These are phyloP conservation scores for Paulownia fortunei DNA, from an alignment of 257 asterid genomes.

Conservation along the genomic window DNA sequence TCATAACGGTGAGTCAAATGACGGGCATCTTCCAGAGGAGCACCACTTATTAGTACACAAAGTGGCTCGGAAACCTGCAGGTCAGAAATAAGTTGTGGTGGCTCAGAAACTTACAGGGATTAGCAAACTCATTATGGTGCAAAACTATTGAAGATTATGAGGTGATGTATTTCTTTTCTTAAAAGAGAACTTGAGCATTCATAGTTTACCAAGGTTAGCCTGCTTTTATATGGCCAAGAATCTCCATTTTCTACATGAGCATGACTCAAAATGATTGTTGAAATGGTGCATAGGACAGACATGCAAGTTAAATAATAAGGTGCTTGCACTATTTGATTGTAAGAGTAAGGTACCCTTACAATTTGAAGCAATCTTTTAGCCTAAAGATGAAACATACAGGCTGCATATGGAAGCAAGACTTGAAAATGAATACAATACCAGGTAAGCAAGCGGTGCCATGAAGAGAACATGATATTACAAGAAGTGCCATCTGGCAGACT, in stretches of 20 bases:
- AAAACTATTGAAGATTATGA: background rate
- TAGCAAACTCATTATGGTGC: background rate
- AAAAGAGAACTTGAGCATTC: background rate
- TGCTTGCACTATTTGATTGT: too few species aligned
- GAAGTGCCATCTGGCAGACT: too few species aligned
- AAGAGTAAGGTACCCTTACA: too few species aligned
- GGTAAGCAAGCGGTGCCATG: too few species aligned
- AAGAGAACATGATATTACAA: too few species aligned
- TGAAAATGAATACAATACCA: too few species aligned
- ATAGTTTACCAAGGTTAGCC: background rate
- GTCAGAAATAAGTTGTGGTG: conserved; percentile 1
- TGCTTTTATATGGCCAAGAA: background rate
- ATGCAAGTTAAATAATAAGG: too few species aligned
- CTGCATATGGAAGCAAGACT: too few species aligned
- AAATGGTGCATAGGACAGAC: background rate
- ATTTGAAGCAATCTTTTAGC: background rate
- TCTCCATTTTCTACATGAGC: background rate
- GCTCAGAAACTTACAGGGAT: background rate
- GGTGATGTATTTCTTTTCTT: background rate
- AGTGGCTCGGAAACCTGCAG: conserved; percentile 86
- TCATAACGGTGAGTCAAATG: conserved; percentile 86
- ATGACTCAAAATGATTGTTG: background rate
- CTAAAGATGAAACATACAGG: too few species aligned
- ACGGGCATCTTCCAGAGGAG: conserved; percentile 98
- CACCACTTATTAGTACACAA: conserved; percentile 67